Conservation (phyloP, 805 yeast genomes). For the Lipomyces anomalus region DNA sequence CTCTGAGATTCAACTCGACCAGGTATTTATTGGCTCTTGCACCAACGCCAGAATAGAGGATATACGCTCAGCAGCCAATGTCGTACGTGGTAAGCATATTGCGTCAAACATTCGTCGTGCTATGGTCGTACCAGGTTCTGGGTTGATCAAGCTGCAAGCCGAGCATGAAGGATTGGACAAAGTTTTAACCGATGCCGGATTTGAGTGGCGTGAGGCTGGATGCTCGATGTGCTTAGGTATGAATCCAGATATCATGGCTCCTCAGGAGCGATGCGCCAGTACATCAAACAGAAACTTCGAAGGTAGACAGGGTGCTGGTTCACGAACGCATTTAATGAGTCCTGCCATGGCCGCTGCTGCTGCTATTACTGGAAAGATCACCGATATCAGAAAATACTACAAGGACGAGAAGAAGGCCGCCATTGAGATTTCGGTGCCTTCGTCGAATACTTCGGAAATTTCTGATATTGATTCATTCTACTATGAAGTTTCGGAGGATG, state of each 20-base stretch:
- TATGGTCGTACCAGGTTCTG: slow-evolving; percentile 96
- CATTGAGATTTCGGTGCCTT: slow-evolving; percentile 38
- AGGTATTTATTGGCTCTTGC: slow-evolving; percentile 96
- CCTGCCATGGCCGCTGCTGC: slow-evolving; percentile 99
- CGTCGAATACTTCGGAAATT: slow-evolving; percentile 34
- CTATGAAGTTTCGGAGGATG: slow-evolving; percentile 59
- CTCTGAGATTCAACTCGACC: slow-evolving; percentile 70
- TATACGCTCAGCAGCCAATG: slow-evolving; percentile 88
- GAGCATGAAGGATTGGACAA: slow-evolving; percentile 92
- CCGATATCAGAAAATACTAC: slow-evolving; percentile 80
- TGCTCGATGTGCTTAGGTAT: slow-evolving; percentile 99
- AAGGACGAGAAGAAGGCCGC: slow-evolving; percentile 54
- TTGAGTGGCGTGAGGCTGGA: slow-evolving; percentile 99
- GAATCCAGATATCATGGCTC: slow-evolving; percentile 96
- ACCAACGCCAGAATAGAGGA: slow-evolving; percentile 97
- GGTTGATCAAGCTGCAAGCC: slow-evolving; percentile 87
- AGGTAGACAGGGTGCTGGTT: slow-evolving; percentile 96
- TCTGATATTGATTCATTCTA: slow-evolving; percentile 33
- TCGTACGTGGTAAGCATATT: slow-evolving; percentile 82
- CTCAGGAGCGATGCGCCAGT: slow-evolving; percentile 96
- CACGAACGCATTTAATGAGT: slow-evolving; percentile 95
- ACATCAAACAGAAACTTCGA: slow-evolving; percentile 98
- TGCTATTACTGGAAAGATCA: slow-evolving; percentile 81
- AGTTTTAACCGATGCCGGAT: slow-evolving; percentile 86
- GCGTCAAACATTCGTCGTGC: slow-evolving; percentile 77